Base-by-base conservation (phyloP, 1,284 basidiomycete species). In the Rhodotorula sp. region DNA sequence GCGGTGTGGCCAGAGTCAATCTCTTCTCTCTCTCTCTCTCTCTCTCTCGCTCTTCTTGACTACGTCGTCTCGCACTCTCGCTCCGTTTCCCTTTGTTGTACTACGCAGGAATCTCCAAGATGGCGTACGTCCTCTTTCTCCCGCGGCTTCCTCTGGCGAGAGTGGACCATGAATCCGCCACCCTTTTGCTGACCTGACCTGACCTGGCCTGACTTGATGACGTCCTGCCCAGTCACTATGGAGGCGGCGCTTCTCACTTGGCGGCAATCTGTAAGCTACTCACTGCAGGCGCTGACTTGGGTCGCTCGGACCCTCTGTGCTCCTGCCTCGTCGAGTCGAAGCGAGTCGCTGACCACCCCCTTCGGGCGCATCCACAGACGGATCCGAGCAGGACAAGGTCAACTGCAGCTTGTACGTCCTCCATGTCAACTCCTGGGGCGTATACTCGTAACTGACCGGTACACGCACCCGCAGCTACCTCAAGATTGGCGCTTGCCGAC, bases 401-500 rank as follows among this genome's bases (percentile, higher is more conserved):
- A 78, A 78, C 66, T 78, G 77, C 62, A 75, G 73, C n/a, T 78
- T 77, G 69, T 76, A 61, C 48, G 72, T 62, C 30, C 37, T 4
- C 15, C n/a, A n/a, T n/a, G n/a, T n/a, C n/a, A n/a, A n/a, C n/a
- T n/a, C n/a, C n/a, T n/a, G n/a, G n/a, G n/a, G n/a, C n/a, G n/a
- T n/a, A n/a, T n/a, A n/a, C n/a, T n/a, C n/a, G n/a, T n/a, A n/a
- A n/a, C n/a, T n/a, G n/a, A n/a, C n/a, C n/a, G n/a, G n/a, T n/a
- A n/a, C 48, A 46, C 46, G 8, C 26, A 30, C 26, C 15, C 20
- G n/a, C 62, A 69, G 70, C 64, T 72, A 76, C 62, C 64, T 77
- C 59, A 78, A 95, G 89, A 96, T 96, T 83, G 93, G 93, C 68
- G 93, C 93, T 66, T 96, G 93, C 82, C 87, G 93, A 49, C 93